phyloP scores from a whole-genome alignment of 768 basidiomycete genomes.

The Kwoniella dejecticola region DNA sequence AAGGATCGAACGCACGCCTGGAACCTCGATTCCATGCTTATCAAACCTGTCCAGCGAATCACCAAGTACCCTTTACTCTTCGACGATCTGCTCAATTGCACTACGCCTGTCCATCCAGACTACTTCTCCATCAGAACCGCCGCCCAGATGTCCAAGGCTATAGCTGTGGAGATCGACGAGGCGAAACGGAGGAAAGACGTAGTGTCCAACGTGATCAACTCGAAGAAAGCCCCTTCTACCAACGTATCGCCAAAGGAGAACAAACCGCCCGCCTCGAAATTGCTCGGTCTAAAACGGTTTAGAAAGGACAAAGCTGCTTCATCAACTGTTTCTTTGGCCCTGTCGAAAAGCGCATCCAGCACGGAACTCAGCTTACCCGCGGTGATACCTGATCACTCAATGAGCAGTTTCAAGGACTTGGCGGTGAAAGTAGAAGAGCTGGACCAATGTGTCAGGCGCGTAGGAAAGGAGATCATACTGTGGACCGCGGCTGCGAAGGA shows the following conservation, averaged over 20 bases:
- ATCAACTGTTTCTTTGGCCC: conserved; percentile 8
- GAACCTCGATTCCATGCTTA: conserved; percentile 57
- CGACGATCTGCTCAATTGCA: conserved; percentile 52
- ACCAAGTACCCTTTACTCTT: conserved; percentile 56
- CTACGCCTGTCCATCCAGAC: conserved; percentile 55
- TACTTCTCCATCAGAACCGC: conserved; percentile 57
- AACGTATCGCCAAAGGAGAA: conserved; percentile 22
- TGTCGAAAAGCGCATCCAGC: conserved; percentile 13
- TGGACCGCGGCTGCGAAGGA: conserved; percentile 48
- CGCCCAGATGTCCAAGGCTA: conserved; percentile 54
- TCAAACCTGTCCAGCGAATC: conserved; percentile 56
- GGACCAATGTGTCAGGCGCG: conserved; percentile 36
- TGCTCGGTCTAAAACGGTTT: conserved; percentile 46
- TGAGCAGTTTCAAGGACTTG: conserved; percentile 21
- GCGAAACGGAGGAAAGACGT: conserved; percentile 75
- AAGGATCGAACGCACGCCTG: conserved; percentile 55
- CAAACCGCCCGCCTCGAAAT: conserved; percentile 11
- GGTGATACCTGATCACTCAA: conserved; percentile 12
- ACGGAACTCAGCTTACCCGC: conserved; percentile 7
- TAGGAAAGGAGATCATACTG: conserved; percentile 49
- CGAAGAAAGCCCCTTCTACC: conserved; percentile 6
- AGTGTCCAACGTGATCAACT: conserved; percentile 46
- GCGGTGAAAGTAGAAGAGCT: conserved; percentile 35
- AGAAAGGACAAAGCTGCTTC: conserved; percentile 42
- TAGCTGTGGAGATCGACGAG: conserved; percentile 68